A percentile compares a stretch with the other conserved stretches of the same genome.
Evolutionary conservation across 1,284 basidiomycete genomes (phyloP).

Genomic region (Rhodotorula sp.): DNA sequence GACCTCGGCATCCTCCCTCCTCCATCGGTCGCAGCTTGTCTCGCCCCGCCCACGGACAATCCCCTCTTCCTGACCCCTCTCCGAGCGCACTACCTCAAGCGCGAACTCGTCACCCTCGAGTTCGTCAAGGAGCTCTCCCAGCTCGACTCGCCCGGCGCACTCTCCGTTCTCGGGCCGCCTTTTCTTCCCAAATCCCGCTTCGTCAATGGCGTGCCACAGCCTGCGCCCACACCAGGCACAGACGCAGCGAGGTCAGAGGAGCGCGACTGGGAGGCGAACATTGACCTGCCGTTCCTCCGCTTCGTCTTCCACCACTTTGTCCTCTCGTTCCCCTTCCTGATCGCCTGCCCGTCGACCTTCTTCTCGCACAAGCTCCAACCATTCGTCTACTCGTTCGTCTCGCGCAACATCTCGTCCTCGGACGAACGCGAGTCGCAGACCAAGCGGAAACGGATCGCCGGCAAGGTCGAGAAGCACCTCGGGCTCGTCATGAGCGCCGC

Average conservation of each 20-base stretch:
- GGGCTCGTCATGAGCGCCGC: conserved; percentile 76
- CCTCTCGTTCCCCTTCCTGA: conserved; percentile 88
- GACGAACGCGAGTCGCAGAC: conserved; percentile 60
- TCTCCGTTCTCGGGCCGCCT: conserved; percentile 82
- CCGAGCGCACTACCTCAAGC: conserved; percentile 92
- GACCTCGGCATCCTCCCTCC: conserved; percentile 33
- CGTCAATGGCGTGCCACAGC: conserved; percentile 35
- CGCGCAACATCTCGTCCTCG: conserved; percentile 69
- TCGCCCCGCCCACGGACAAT: conserved; percentile 8
- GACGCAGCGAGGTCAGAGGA: conserved; percentile 12
- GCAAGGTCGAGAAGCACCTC: conserved; percentile 77
- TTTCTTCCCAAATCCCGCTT: conserved; percentile 60
- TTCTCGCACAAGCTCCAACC: conserved; percentile 91
- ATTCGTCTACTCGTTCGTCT: conserved; percentile 75
- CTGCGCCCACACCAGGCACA: conserved; percentile 18
- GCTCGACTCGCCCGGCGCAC: conserved; percentile 66
- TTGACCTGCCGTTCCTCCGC: conserved; percentile 78
- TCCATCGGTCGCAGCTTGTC: conserved; percentile 20
- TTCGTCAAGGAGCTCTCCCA: conserved; percentile 71
- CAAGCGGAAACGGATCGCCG: conserved; percentile 62
- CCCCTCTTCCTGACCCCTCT: conserved; percentile 63
- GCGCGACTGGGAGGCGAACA: conserved; percentile 31
- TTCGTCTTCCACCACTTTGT: conserved; percentile 88
- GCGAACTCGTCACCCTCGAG: conserved; percentile 84
- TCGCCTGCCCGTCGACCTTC: conserved; percentile 74